Evolutionary conservation across 176 grass and related monocot genomes (phyloP).

Genomic region (Phyllostachys edulis): DNA sequence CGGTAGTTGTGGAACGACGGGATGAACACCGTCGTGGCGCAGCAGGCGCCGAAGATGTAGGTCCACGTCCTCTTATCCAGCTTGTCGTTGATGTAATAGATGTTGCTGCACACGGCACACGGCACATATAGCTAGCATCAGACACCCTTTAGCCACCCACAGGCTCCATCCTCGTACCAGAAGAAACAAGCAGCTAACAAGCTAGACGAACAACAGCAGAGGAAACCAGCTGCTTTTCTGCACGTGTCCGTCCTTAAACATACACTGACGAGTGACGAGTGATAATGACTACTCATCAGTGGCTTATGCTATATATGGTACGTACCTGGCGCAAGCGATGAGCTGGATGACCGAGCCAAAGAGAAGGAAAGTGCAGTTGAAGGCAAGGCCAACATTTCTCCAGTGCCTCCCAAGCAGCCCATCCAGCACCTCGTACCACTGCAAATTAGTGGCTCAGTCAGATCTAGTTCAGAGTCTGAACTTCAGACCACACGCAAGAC

Average conservation of each 20-base stretch:
- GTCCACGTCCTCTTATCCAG: conserved; percentile 99
- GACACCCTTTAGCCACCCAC: background rate
- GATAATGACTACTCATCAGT: too few species aligned
- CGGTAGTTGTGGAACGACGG: conserved; percentile 99
- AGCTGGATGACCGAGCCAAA: conserved; percentile 99
- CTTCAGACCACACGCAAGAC: background rate
- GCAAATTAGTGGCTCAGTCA: background rate
- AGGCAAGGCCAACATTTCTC: conserved; percentile 93
- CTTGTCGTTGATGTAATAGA: conserved; percentile 99
- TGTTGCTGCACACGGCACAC: conserved; percentile 56
- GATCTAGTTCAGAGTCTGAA: background rate
- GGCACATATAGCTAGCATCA: background rate
- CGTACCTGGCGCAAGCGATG: conserved; percentile 93
- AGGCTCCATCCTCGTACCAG: background rate
- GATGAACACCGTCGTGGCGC: conserved; percentile 99
- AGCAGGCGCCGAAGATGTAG: conserved; percentile 98
- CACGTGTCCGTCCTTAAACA: too few species aligned
- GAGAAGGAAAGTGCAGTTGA: conserved; percentile 99
- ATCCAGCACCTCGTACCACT: conserved; percentile 99
- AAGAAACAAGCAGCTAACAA: background rate
- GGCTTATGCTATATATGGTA: background rate
- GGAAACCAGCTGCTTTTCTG: background rate
- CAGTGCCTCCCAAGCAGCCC: conserved; percentile 93
- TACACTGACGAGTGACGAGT: too few species aligned
- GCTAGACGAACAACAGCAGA: background rate